Conservation (phyloP, 2,329 filamentous ascomycete genomes). For the Exophiala aquamarina region DNA sequence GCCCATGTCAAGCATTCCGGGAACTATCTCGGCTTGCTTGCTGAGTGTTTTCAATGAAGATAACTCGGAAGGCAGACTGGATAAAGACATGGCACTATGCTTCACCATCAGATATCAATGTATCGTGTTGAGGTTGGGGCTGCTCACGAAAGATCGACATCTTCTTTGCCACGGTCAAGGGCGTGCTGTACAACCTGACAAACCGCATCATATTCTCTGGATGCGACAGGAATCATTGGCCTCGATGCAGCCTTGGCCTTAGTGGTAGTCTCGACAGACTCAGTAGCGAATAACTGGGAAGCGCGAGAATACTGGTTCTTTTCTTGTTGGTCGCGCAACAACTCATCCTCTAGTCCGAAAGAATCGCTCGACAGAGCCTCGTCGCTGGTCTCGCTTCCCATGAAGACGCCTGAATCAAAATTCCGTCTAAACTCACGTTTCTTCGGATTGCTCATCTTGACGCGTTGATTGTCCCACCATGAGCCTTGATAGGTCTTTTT, state of each 20-base stretch:
- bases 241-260: conserved; percentile 5
- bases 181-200: conserved; percentile 40
- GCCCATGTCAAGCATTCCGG: conserved; percentile 25
- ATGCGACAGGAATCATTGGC: not conserved
- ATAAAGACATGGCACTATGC: conserved; percentile 14
- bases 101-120: too few relatives aligned
- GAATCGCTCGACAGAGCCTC: conserved; percentile 37
- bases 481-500: conserved; percentile 27
- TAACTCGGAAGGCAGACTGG: conserved; percentile 17
- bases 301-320: conserved; percentile 24
- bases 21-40: conserved; percentile 26
- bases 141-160: conserved; percentile 47
- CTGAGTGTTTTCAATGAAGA: conserved; percentile 19
- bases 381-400: conserved; percentile 46
- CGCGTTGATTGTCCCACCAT: conserved; percentile 26
- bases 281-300: not conserved
- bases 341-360: conserved; percentile 40
- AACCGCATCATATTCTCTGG: conserved; percentile 35
- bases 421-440: conserved; percentile 44
- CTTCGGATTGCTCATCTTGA: conserved; percentile 33
- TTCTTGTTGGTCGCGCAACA: conserved; percentile 30
- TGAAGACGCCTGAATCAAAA: conserved; percentile 49
- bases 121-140: too few relatives aligned
- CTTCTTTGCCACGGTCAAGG: conserved; percentile 45
- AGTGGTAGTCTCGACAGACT: not conserved